A percentile compares a stretch with the other conserved stretches of the same genome.
phyloP scores from a whole-genome alignment of 495 filamentous ascomycete genomes.

The Penicillium psychrofluorescens region DNA sequence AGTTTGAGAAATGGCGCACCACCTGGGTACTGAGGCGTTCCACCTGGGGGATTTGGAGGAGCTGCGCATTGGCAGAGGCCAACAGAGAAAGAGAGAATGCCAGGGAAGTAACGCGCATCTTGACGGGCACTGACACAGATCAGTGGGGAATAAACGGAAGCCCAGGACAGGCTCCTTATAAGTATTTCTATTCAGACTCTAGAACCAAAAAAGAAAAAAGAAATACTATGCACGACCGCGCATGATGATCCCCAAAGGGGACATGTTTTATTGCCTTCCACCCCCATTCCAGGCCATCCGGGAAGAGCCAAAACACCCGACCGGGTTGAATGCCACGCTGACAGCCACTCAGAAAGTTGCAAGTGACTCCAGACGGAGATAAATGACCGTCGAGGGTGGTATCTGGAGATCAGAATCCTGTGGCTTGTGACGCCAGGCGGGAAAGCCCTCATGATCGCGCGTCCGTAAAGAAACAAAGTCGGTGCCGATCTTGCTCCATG shows the following conservation, averaged over 20 bases:
- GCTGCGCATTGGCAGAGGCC: conserved; percentile 13
- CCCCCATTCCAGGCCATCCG: too few relatives aligned
- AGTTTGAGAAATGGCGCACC: too few relatives aligned
- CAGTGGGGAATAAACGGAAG: neutral
- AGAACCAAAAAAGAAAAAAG: too few relatives aligned
- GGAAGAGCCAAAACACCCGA: too few relatives aligned
- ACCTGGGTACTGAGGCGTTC: neutral
- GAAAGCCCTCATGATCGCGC: neutral
- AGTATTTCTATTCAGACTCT: too few relatives aligned
- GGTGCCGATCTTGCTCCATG: conserved; percentile 18
- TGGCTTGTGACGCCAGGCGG: conserved; percentile 13
- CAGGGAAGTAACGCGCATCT: conserved; percentile 12
- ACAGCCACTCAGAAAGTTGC: too few relatives aligned
- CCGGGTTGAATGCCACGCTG: too few relatives aligned
- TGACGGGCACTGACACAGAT: conserved; percentile 1
- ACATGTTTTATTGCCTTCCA: too few relatives aligned
- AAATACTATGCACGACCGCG: too few relatives aligned
- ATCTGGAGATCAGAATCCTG: neutral
- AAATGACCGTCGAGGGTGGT: neutral
- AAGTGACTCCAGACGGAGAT: too few relatives aligned
- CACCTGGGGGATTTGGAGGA: conserved; percentile 14
- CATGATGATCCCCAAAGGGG: too few relatives aligned
- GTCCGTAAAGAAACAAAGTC: conserved; percentile 1
- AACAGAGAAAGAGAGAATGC: conserved; percentile 7
- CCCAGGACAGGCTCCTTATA: conserved; percentile 9